phyloP scores from a whole-genome alignment of 306 rosid genomes.

The Hylodesmum podocarpum region DNA sequence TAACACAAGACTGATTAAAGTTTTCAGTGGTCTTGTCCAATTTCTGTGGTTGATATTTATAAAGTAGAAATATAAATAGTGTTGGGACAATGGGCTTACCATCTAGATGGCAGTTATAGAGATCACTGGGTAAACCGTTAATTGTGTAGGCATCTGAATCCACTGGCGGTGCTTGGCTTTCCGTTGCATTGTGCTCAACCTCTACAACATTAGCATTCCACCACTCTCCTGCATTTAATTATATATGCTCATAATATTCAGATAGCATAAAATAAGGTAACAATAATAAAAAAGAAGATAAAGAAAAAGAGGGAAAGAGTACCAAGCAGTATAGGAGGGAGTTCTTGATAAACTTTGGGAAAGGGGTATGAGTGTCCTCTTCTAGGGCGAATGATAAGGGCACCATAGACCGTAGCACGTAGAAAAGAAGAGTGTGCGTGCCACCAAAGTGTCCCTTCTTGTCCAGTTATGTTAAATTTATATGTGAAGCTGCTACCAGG shows the following conservation, averaged over 20 bases:
- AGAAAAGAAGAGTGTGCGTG: slow-evolving; percentile 63
- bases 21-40: too few species aligned
- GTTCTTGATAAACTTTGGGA: slow-evolving; percentile 41
- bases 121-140: slow-evolving; percentile 67
- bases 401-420: slow-evolving; percentile 65
- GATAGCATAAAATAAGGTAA: not conserved
- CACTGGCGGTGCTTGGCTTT: not conserved
- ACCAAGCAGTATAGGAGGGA: slow-evolving; percentile 64
- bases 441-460: slow-evolving; percentile 90
- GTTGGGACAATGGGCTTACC: slow-evolving; percentile 34
- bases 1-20: too few species aligned
- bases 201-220: slow-evolving; percentile 58
- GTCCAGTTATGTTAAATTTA: slow-evolving; percentile 49
- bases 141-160: slow-evolving; percentile 57
- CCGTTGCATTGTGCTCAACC: slow-evolving; percentile 31
- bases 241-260: too few species aligned
- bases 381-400: slow-evolving; percentile 57
- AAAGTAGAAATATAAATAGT: too few species aligned
- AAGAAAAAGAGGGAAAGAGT: not conserved
- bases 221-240: slow-evolving; percentile 63
- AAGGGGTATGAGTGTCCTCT: slow-evolving; percentile 36
- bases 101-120: slow-evolving; percentile 48
- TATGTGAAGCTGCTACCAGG: slow-evolving; percentile 46
- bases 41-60: too few species aligned
- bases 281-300: not conserved